Conservation (phyloP, 768 basidiomycete genomes). For the Cytidiella melzeri region DNA sequence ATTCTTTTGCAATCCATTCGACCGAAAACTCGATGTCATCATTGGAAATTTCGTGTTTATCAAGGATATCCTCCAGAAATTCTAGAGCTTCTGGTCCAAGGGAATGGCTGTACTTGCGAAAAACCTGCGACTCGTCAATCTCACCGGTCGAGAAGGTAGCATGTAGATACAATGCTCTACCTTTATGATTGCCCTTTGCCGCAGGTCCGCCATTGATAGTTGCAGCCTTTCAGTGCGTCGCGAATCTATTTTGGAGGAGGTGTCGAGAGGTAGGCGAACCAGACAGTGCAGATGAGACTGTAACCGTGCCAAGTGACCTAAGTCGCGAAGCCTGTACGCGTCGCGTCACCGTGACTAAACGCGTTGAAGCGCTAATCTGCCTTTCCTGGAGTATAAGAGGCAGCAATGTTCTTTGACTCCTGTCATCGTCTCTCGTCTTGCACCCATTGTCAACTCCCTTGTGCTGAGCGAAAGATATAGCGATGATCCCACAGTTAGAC, state of each 20-base stretch:
- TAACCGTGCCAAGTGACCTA: too few relatives aligned
- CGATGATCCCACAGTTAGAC: constrained; percentile 71
- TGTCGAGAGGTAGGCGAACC: too few relatives aligned
- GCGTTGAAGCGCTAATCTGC: too few relatives aligned
- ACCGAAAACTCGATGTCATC: constrained; percentile 68
- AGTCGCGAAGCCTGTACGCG: too few relatives aligned
- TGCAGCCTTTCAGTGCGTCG: background rate
- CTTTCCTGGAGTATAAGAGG: too few relatives aligned
- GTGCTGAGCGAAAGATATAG: too few relatives aligned
- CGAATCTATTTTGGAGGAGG: too few relatives aligned
- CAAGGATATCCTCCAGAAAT: constrained; percentile 65
- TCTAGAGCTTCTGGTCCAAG: constrained; percentile 73
- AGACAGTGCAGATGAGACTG: too few relatives aligned
- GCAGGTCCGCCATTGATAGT: constrained; percentile 29
- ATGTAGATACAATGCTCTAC: constrained; percentile 23
- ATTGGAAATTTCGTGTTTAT: constrained; percentile 63
- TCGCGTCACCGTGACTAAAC: too few relatives aligned
- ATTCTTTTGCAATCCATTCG: constrained; percentile 79
- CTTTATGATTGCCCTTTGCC: constrained; percentile 40
- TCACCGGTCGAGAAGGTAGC: constrained; percentile 2
- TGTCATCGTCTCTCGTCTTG: too few relatives aligned
- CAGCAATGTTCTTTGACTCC: too few relatives aligned
- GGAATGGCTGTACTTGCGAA: constrained; percentile 84
- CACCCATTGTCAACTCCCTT: too few relatives aligned
- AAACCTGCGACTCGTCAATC: constrained; percentile 45